Percentiles rank a stretch among this genome's conserved stretches.
phyloP scores from a whole-genome alignment of 768 basidiomycete species.

The Glaciozyma antarctica region DNA sequence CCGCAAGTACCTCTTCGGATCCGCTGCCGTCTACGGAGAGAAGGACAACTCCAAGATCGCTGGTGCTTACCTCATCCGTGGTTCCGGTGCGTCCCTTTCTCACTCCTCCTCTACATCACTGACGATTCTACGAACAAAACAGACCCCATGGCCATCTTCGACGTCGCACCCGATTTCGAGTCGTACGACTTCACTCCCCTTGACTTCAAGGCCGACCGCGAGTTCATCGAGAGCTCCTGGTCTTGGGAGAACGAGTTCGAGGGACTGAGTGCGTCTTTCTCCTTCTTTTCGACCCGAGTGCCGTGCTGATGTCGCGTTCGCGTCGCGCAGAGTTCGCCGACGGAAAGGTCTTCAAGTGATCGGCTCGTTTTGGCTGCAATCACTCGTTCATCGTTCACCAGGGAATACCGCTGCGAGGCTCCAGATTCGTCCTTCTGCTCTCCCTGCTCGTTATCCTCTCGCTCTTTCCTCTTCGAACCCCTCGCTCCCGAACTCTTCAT shows the following conservation, averaged over 20 bases:
- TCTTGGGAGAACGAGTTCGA: conserved; percentile 87
- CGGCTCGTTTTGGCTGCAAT: neutral
- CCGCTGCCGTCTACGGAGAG: conserved; percentile 77
- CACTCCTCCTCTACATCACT: neutral
- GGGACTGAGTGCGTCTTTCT: conserved; percentile 40
- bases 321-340: conserved; percentile 5
- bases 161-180: conserved; percentile 84
- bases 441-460: no score
- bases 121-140: neutral
- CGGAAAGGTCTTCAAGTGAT: conserved; percentile 41
- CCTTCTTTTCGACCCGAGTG: neutral
- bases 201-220: conserved; percentile 62
- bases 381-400: no score
- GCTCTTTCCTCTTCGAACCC: no score
- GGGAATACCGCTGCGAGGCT: no score
- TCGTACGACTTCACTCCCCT: conserved; percentile 71
- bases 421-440: no score
- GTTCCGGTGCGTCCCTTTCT: conserved; percentile 43
- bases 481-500: no score
- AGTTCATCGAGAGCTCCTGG: conserved; percentile 82
- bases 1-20: conserved; percentile 81
- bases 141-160: conserved; percentile 59
- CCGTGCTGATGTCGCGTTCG: no score
- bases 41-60: conserved; percentile 52
- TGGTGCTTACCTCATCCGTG: conserved; percentile 74